phyloP scores from a whole-genome alignment of 306 rosid genomes.

The Styphnolobium japonicum region DNA sequence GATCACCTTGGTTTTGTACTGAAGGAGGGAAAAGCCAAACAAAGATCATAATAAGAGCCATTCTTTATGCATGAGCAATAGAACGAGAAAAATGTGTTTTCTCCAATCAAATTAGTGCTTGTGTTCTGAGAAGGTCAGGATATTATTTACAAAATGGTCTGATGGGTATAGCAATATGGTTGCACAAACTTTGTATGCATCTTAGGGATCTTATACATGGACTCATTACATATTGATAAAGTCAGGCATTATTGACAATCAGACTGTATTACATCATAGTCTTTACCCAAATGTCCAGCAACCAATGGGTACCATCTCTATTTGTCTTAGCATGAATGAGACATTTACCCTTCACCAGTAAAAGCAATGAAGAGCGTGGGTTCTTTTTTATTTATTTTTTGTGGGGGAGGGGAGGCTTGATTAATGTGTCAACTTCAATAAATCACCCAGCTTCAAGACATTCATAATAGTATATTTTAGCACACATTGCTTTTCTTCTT shows the following conservation, averaged over 20 bases:
- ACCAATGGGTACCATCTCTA: not conserved
- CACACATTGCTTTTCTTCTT: no score
- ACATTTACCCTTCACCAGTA: no score
- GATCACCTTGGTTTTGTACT: constrained; percentile 1
- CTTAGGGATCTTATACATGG: no score
- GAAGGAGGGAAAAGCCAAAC: no score
- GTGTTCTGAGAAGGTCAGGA: not conserved
- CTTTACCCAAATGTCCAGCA: not conserved
- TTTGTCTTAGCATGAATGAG: no score
- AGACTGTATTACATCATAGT: not conserved
- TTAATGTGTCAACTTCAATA: no score
- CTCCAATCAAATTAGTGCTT: not conserved
- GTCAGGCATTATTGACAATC: not conserved
- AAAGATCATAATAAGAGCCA: not conserved
- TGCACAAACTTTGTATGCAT: not conserved
- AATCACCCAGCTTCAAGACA: no score
- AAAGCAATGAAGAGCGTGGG: no score
- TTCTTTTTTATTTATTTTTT: no score
- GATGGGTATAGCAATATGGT: not conserved
- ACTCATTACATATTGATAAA: not conserved
- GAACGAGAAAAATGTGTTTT: not conserved
- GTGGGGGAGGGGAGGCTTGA: no score
- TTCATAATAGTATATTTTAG: no score
- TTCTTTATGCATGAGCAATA: not conserved
- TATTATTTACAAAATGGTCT: not conserved